Base-by-base conservation (phyloP, 2,329 filamentous ascomycete genomes). In the Botryotinia globosa region DNA sequence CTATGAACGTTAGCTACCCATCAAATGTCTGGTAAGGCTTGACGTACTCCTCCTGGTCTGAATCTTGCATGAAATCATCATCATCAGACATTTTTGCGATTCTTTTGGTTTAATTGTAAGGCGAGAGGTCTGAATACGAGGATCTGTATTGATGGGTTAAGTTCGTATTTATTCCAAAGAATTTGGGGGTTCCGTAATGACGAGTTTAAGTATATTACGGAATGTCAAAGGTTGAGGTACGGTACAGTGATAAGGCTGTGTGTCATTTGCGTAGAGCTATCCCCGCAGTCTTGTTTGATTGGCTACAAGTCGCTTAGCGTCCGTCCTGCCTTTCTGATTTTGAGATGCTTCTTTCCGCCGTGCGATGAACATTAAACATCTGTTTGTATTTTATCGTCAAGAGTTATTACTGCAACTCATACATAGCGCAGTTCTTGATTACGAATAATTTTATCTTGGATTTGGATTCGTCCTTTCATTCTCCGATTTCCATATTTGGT, bases 61-160 rank as follows among this genome's bases (percentile, higher is more conserved):
- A 96, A 81, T 94, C 93, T 83, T 96, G 92, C 93, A 97, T 97
- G 82, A 97, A 97, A 84, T 97, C 92, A 83, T 95, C 93, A 75
- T 87, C 85, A 80, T 87, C 85, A 56, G 85, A 87, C 85, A 87
- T 87, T 25, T 71, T 82, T 79, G 70, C 69, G 32, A 45, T 58
- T 12, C 25, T 68, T 32, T 14, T 45, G 8, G 14, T 62, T 45
- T 44, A 20, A 10, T 14, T n/a, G 1, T 16, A 54, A 59, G 34
- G 7, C 54, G 39, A 6, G 62, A n/a, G 16, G 44, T n/a, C 29
- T 16, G 10, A 9, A 29, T 9, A 32, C n/a, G 51, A 29, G n/a
- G n/a, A 29, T n/a, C 5, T 10, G 6, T 18, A 3, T 39, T n/a
- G 22, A 20, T 37, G 34, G 14, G 16, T n/a, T 62, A 25, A 45